Evolutionary conservation across 1,284 basidiomycete genomes (phyloP).

Genomic region (Flammula alnicola): DNA sequence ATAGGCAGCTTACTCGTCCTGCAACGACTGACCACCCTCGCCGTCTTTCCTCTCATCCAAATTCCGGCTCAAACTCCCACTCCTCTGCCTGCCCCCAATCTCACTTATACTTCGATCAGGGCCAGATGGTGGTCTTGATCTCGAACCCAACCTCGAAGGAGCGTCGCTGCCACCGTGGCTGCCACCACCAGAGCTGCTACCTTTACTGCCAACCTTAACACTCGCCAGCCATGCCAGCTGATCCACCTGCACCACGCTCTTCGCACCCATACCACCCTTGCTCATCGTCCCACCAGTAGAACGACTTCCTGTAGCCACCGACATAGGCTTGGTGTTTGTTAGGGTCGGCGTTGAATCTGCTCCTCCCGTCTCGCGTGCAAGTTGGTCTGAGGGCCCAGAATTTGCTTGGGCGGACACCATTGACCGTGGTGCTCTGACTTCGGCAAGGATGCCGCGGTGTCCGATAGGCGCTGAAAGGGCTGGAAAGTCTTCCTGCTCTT

Average conservation of each 20-base stretch:
- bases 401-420: conserved; percentile 4
- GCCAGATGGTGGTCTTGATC: conserved; percentile 22
- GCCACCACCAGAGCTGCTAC: conserved; percentile 47
- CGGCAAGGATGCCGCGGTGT: conserved; percentile 66
- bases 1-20: conserved; percentile 72
- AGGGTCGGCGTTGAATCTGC: conserved; percentile 19
- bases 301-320: neutral
- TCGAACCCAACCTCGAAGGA: conserved; percentile 40
- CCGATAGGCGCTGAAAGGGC: conserved; percentile 70
- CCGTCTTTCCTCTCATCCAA: conserved; percentile 43
- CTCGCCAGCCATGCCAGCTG: conserved; percentile 72
- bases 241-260: conserved; percentile 58
- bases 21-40: conserved; percentile 61
- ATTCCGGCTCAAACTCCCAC: conserved; percentile 45
- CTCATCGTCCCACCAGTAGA: conserved; percentile 56
- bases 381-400: neutral
- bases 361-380: too few relatives aligned
- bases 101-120: conserved; percentile 20
- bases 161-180: conserved; percentile 51
- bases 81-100: conserved; percentile 38
- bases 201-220: conserved; percentile 59
- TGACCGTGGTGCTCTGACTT: conserved; percentile 62
- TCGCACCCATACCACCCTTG: conserved; percentile 56
- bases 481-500: conserved; percentile 38
- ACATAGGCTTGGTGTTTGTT: conserved; percentile 15